Conservation (phyloP, 2,329 filamentous ascomycete species). For the Colletotrichum sp. region DNA sequence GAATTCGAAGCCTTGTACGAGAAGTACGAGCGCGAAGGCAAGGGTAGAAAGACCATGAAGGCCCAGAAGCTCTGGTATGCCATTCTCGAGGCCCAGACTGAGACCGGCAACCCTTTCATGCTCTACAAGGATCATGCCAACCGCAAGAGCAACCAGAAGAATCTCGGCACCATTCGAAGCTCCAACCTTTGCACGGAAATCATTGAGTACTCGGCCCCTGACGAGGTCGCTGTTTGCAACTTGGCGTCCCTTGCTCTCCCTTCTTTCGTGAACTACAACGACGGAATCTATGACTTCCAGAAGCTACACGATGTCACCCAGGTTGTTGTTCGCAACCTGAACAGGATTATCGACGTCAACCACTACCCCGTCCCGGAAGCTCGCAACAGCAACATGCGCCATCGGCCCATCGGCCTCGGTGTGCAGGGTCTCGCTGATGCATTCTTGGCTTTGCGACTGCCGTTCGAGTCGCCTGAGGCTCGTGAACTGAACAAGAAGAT, state of each 20-base stretch:
- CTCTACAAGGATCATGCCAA: slow-evolving; percentile 99
- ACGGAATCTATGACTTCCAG: slow-evolving; percentile 90
- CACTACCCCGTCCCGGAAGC: slow-evolving; percentile 97
- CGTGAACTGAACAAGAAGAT: slow-evolving; percentile 96
- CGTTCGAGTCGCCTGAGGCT: slow-evolving; percentile 95
- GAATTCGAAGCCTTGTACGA: slow-evolving; percentile 97
- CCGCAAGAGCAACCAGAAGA: slow-evolving; percentile 99
- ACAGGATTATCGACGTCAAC: slow-evolving; percentile 98
- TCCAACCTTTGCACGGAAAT: slow-evolving; percentile 99
- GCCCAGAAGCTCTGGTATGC: slow-evolving; percentile 99
- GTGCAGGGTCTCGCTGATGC: slow-evolving; percentile 98
- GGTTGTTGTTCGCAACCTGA: slow-evolving; percentile 92
- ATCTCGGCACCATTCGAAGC: slow-evolving; percentile 96
- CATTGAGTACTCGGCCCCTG: slow-evolving; percentile 93
- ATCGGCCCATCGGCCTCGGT: slow-evolving; percentile 94
- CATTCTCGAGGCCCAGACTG: slow-evolving; percentile 96
- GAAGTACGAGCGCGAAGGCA: slow-evolving; percentile 86
- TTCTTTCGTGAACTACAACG: slow-evolving; percentile 85
- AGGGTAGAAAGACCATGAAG: slow-evolving; percentile 89
- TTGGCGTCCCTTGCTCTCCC: slow-evolving; percentile 92
- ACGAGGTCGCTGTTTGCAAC: slow-evolving; percentile 99
- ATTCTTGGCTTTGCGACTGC: slow-evolving; percentile 94
- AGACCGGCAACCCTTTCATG: slow-evolving; percentile 99
- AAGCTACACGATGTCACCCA: slow-evolving; percentile 95
- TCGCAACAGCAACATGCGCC: slow-evolving; percentile 94